Base-by-base conservation (phyloP, 1,284 basidiomycete species). In the Sporisorium reilianum region DNA sequence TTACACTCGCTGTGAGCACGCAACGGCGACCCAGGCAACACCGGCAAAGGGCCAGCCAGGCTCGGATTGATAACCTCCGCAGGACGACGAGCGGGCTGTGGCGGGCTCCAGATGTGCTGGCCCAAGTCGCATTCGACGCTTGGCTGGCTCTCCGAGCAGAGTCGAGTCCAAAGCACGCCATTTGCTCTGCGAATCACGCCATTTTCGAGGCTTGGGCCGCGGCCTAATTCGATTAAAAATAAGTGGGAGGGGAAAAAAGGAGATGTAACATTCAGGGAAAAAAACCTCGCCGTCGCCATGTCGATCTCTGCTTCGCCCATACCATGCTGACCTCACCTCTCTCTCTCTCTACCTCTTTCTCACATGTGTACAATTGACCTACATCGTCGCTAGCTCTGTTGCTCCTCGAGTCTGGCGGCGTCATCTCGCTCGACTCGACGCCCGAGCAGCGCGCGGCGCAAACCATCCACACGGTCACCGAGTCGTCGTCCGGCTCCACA, bases 401-500 rank as follows among this genome's bases (percentile, higher is more conserved):
- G 7, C 55, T 72, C 3, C 55, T 72, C 23, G 70, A 67, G 25
- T 26, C 45, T 12, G 70, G 70, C 40, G 70, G 70, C 11, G 70
- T 73, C 22, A 60, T 73, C 45, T 67, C 64, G 18, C 64, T 73
- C 49, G 56, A 64, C 20, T 66, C 56, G 20, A 64, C 60, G 10
- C 49, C 52, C 3, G 55, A 38, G 18, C 25, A 63, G 12, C 55
- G 61, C 11, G 61, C 30, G 5, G 22, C 60, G 2, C 70, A 73
- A 49, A 12, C 23, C 32, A 61, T 55, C 36, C 64, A 68, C 23
- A 65, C 68, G 1, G 60, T 76, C 40, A 57, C 57, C 42, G 75
- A 77, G 48, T 77, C 62, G 10, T 75, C 72, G 11, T 67, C 63
- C 34, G 75, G 75, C 40, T 75, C 72, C 40, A 78, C 75, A 20